Percentiles rank a stretch among this genome's conserved stretches.
phyloP scores from a whole-genome alignment of 345 rosid genomes.

The Iberis pinnata region DNA sequence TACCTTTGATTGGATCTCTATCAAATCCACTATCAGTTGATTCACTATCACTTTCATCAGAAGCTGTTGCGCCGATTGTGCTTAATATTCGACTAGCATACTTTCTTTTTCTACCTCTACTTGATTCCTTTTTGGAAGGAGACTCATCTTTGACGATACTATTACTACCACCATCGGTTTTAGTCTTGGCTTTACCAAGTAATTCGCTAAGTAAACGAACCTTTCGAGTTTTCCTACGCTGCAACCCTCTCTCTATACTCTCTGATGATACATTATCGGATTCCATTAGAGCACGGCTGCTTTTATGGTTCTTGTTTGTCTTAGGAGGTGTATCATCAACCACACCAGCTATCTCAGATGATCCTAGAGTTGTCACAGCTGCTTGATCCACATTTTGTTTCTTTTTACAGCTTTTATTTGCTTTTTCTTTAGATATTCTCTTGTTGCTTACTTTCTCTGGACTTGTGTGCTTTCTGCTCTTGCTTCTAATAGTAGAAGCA shows the following conservation, averaged over 20 bases:
- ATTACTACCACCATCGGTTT: slow-evolving; percentile 17
- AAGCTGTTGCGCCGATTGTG: slow-evolving; percentile 4
- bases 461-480: slow-evolving; percentile 12
- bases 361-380: slow-evolving; percentile 29
- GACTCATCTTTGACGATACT: slow-evolving; percentile 30
- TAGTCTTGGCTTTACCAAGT: slow-evolving; percentile 39
- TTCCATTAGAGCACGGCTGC: slow-evolving; percentile 31
- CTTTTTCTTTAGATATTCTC: slow-evolving; percentile 19
- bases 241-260: slow-evolving; percentile 39
- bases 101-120: slow-evolving; percentile 54
- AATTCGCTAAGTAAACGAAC: slow-evolving; percentile 71
- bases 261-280: slow-evolving; percentile 45
- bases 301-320: slow-evolving; percentile 26
- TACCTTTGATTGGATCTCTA: slow-evolving; percentile 32
- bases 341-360: slow-evolving; percentile 28
- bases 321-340: slow-evolving; percentile 30
- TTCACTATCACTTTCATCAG: slow-evolving; percentile 30
- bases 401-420: slow-evolving; percentile 11
- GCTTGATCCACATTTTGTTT: slow-evolving; percentile 28
- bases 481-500: slow-evolving; percentile 16
- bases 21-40: slow-evolving; percentile 37
- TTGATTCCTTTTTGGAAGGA: slow-evolving; percentile 28
- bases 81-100: slow-evolving; percentile 16
- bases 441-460: slow-evolving; percentile 18
- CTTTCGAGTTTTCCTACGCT: slow-evolving; percentile 57